Percentiles rank a stretch among this genome's conserved stretches.
phyloP scores from a whole-genome alignment of 176 grass and related monocot species.

The Bonia amplexicaulis region DNA sequence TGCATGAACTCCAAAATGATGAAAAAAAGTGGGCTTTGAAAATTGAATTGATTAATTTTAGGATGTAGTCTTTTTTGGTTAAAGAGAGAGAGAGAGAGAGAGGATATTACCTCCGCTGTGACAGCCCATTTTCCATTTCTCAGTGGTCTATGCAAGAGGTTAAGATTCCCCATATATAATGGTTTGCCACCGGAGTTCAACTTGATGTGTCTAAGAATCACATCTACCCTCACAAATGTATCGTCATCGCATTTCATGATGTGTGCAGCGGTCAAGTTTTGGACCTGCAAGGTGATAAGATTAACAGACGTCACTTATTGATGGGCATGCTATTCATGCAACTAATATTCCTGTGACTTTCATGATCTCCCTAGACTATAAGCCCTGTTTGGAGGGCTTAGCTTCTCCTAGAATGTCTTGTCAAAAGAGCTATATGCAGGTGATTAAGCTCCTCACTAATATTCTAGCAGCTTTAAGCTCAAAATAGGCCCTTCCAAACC shows the following conservation, averaged over 20 bases:
- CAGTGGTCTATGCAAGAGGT: conserved; percentile 91
- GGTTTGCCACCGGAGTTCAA: conserved; percentile 44
- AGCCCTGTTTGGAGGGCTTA: background rate
- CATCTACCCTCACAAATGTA: conserved; percentile 88
- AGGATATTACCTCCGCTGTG: conserved; percentile 60
- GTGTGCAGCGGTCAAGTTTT: conserved; percentile 69
- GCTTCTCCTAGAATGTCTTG: conserved; percentile 10
- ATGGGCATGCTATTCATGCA: background rate
- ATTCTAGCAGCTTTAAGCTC: background rate
- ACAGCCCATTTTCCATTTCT: conserved; percentile 94
- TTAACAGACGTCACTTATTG: conserved; percentile 14
- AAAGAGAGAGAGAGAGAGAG: background rate
- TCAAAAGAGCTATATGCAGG: background rate
- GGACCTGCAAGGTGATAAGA: conserved; percentile 49
- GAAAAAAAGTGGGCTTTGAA: background rate
- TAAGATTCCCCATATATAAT: conserved; percentile 92
- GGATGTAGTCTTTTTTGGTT: background rate
- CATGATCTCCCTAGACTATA: background rate
- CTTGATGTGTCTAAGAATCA: conserved; percentile 69
- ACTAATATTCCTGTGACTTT: background rate
- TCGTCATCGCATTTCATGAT: conserved; percentile 96
- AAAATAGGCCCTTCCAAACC: background rate
- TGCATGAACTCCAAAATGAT: background rate
- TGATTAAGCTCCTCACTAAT: background rate
- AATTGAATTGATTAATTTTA: background rate